Evolutionary conservation across 2,329 filamentous ascomycete species (phyloP), one percentile per base, ranked within the genome.

Genomic region (Colletotrichum musicola): DNA sequence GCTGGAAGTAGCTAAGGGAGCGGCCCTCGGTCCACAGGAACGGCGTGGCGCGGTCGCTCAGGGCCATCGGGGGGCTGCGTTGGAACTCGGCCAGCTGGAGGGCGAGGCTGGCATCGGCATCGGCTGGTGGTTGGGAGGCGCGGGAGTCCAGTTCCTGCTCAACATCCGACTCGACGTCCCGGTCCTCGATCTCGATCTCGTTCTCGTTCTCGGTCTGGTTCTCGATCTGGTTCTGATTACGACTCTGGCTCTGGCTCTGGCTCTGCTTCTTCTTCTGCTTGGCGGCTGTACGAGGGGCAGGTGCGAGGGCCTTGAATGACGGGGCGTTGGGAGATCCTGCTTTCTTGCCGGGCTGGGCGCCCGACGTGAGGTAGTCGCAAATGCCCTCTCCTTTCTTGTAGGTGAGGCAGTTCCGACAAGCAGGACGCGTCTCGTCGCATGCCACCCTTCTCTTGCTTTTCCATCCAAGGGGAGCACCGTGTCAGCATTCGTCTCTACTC

Each of bases 1-100:
- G 30, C 42, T 57, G 51, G 54, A 58, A 64, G 27, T 64, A 64
- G 30, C 30, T 40, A 12, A 64, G 25, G 14, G 61, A 22, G 13
- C 61, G 61, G 25, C 44, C 42, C 22, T 10, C 55, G 12, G 42
- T 27, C 20, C 25, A 13, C 18, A 25, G 9, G 20, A 27, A 30
- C 22, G 20, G 49, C 12, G 27, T 5, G 42, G 44, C 44, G 38
- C 35, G 20, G 16, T 42, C 50, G 38, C 13, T 35, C 20, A 62
- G 25, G 20, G 59, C 30, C 6, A 35, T 35, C 6, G 10, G 30
- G 7, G 9, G 16, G 18, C n/a, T 18, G 18, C 14, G n/a, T 22
- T 47, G 9, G 44, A 18, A n/a, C 14, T 47, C n/a, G n/a, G 44
- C 16, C 9, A 20, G 44, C 9, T 18, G 30, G 30, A 47, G 18